phyloP scores from a whole-genome alignment of 2,329 filamentous ascomycete species.

The Epichloe bromicola region DNA sequence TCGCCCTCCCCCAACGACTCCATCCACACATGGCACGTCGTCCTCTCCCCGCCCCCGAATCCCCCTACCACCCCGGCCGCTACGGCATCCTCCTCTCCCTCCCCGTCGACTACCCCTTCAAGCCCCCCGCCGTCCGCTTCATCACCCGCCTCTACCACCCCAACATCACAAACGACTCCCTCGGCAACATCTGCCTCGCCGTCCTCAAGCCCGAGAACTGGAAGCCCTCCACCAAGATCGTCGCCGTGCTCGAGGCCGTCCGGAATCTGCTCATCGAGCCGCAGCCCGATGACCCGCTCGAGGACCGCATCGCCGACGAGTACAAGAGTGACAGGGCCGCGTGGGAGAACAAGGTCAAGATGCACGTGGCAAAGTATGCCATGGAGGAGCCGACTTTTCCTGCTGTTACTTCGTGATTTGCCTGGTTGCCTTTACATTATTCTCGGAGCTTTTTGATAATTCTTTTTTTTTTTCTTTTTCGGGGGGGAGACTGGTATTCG shows the following conservation, averaged over 20 bases:
- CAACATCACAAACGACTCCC: slow-evolving; percentile 79
- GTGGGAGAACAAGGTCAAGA: slow-evolving; percentile 62
- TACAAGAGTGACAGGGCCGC: slow-evolving; percentile 53
- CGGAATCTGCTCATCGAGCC: slow-evolving; percentile 64
- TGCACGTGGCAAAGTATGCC: slow-evolving; percentile 66
- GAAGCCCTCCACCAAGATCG: slow-evolving; percentile 76
- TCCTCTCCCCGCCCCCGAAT: slow-evolving; percentile 31
- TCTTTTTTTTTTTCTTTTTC: too few relatives aligned
- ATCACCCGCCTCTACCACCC: slow-evolving; percentile 89
- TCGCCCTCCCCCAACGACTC: slow-evolving; percentile 33
- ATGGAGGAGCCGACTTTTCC: slow-evolving; percentile 27
- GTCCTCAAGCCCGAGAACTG: slow-evolving; percentile 77
- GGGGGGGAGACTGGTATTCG: too few relatives aligned
- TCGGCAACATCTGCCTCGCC: slow-evolving; percentile 74
- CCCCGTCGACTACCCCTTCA: slow-evolving; percentile 79
- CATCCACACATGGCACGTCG: slow-evolving; percentile 40
- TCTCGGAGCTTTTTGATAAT: too few relatives aligned
- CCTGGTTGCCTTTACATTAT: too few relatives aligned
- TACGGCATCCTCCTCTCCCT: slow-evolving; percentile 64
- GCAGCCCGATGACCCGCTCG: slow-evolving; percentile 80
- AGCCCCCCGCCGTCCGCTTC: slow-evolving; percentile 69
- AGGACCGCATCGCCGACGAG: slow-evolving; percentile 75
- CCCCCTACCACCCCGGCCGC: slow-evolving; percentile 48
- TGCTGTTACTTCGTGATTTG: background rate
- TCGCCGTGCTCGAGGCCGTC: slow-evolving; percentile 64